Conservation (phyloP, 1,284 basidiomycete species). For the Thecaphora frezii region DNA sequence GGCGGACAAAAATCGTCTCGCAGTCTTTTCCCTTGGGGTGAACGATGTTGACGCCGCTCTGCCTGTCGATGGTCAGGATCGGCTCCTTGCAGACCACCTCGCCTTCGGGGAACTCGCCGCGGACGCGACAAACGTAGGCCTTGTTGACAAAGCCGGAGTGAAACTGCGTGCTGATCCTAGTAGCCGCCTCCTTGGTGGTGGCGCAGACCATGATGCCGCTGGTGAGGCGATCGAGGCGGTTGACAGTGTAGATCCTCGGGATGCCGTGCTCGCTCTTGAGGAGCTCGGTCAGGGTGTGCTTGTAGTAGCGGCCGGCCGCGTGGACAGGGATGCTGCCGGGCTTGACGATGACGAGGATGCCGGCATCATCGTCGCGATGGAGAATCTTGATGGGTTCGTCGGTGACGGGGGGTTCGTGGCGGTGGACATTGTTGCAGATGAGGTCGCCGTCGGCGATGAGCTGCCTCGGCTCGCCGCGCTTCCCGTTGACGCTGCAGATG, state of each 20-base stretch:
- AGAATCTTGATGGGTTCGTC: conserved; percentile 81
- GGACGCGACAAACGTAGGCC: conserved; percentile 45
- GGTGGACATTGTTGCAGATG: conserved; percentile 85
- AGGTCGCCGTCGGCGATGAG: conserved; percentile 84
- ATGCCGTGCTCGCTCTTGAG: conserved; percentile 82
- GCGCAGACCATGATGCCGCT: conserved; percentile 96
- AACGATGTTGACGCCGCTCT: conserved; percentile 92
- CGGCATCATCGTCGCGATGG: conserved; percentile 72
- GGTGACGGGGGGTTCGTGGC: conserved; percentile 93
- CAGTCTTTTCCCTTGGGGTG: conserved; percentile 62
- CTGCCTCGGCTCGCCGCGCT: conserved; percentile 75
- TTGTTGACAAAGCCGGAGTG: conserved; percentile 71
- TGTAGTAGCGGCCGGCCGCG: conserved; percentile 49
- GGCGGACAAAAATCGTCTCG: conserved; percentile 82
- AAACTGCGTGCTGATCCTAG: conserved; percentile 64
- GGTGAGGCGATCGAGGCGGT: conserved; percentile 89
- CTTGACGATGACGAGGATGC: conserved; percentile 79
- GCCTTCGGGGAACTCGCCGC: conserved; percentile 63
- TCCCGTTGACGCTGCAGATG: conserved; percentile 88
- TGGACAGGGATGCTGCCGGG: conserved; percentile 57
- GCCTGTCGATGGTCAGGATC: conserved; percentile 86
- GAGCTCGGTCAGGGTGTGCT: conserved; percentile 72
- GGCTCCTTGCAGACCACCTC: conserved; percentile 83
- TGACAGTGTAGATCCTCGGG: conserved; percentile 82
- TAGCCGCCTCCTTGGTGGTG: conserved; percentile 72